phyloP scores from a whole-genome alignment of 2,329 filamentous ascomycete genomes.

The Rachicladosporium sp. region DNA sequence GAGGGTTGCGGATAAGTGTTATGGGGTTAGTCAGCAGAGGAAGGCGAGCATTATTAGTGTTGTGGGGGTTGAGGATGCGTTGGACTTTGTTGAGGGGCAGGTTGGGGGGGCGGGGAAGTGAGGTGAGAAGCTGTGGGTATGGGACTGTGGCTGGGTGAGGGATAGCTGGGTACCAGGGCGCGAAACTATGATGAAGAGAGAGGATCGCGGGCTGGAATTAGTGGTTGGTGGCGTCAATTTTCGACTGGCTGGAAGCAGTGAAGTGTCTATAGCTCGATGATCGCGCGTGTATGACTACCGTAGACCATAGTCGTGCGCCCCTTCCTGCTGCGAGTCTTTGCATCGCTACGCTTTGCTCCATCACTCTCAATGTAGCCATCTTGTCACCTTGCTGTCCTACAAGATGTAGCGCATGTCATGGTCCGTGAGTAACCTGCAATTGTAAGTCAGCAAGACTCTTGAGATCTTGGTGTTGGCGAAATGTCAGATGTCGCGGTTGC shows the following conservation, averaged over 20 bases:
- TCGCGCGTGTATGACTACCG: too few species aligned
- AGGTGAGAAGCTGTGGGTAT: neutral
- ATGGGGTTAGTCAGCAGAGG: constrained; percentile 81
- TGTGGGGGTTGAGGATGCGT: constrained; percentile 71
- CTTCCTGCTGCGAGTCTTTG: too few species aligned
- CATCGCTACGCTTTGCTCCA: too few species aligned
- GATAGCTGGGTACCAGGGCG: neutral
- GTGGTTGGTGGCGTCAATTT: too few species aligned
- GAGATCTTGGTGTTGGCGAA: neutral
- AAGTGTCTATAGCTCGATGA: too few species aligned
- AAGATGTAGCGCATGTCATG: too few species aligned
- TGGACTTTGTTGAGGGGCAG: constrained; percentile 91
- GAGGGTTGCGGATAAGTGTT: constrained; percentile 90
- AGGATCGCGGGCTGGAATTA: too few species aligned
- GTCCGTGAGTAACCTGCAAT: too few species aligned
- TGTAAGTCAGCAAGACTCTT: neutral
- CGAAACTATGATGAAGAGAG: too few species aligned
- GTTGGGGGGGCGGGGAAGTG: constrained; percentile 25
- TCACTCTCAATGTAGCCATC: neutral
- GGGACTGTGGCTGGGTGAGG: neutral
- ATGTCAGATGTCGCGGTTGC: neutral
- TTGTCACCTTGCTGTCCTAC: too few species aligned
- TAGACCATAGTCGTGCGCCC: too few species aligned
- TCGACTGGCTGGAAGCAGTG: too few species aligned
- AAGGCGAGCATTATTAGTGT: constrained; percentile 94